These are phyloP conservation scores for Plantago lanceolata DNA, from an alignment of 305 asterid species.

Conservation along the genomic window DNA sequence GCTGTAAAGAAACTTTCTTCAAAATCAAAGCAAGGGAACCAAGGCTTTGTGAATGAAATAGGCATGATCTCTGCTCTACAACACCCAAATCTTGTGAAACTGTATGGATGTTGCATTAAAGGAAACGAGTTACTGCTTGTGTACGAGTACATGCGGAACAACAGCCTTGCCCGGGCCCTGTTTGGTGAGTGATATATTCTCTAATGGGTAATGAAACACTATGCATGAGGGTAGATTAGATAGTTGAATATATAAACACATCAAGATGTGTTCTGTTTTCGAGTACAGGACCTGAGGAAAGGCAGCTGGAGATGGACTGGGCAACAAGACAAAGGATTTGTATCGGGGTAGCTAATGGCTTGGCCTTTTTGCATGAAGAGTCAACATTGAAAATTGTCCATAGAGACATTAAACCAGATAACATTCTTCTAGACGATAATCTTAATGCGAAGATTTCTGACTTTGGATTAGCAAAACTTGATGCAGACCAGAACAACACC, in stretches of 20 bases:
- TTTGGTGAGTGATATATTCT: constrained; percentile 32
- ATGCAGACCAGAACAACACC: constrained; percentile 47
- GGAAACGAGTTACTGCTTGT: constrained; percentile 41
- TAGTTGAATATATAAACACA: neutral
- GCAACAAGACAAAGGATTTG: constrained; percentile 41
- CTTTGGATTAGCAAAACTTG: constrained; percentile 59
- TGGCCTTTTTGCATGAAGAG: constrained; percentile 52
- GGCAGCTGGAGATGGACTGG: constrained; percentile 38
- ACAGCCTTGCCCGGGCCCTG: constrained; percentile 44
- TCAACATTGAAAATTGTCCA: constrained; percentile 54
- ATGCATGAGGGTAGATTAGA: no score
- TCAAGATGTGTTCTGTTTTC: neutral
- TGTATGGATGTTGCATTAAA: constrained; percentile 53
- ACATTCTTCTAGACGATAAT: constrained; percentile 47
- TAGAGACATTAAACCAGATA: constrained; percentile 50
- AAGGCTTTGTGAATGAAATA: constrained; percentile 47
- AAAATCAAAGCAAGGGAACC: constrained; percentile 51
- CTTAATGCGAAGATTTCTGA: constrained; percentile 52
- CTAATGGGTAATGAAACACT: no score
- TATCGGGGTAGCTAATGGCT: constrained; percentile 45
- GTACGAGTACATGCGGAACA: constrained; percentile 55
- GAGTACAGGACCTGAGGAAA: constrained; percentile 39
- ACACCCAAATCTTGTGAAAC: constrained; percentile 49
- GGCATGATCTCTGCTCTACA: constrained; percentile 50
- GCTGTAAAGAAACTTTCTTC: constrained; percentile 55